Percentiles rank a stretch among this genome's conserved stretches.
These are phyloP conservation scores for Rosellinia necatrix DNA, from an alignment of 2,329 filamentous ascomycete species.

Conservation along the genomic window DNA sequence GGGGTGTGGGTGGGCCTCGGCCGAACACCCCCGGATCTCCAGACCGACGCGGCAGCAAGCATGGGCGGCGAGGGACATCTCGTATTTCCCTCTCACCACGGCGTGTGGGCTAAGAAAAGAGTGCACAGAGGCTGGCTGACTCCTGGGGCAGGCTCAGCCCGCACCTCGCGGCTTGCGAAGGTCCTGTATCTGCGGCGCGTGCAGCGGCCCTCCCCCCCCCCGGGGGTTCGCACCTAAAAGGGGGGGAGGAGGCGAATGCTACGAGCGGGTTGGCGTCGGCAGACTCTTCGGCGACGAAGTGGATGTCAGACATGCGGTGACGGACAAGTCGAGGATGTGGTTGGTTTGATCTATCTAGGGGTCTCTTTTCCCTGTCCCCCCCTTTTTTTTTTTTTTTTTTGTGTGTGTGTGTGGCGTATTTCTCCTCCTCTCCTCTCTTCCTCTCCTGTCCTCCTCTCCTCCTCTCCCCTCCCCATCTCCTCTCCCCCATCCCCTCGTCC, in stretches of 20 bases:
- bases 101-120: slow-evolving; percentile 7
- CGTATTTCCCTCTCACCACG: no score
- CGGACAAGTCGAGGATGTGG: slow-evolving; percentile 13
- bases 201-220: no score
- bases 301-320: slow-evolving; percentile 12
- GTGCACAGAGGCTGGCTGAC: slow-evolving; percentile 9
- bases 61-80: not conserved
- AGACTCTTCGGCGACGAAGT: slow-evolving; percentile 21
- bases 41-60: slow-evolving; percentile 4
- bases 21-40: slow-evolving; percentile 3
- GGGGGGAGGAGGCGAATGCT: slow-evolving; percentile 12
- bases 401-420: no score
- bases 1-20: slow-evolving; percentile 24
- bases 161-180: slow-evolving; percentile 14
- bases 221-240: slow-evolving; percentile 1
- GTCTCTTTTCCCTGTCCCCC: not conserved
- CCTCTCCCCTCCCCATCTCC: no score
- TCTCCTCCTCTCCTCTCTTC: no score
- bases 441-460: not conserved
- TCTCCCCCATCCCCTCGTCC: not conserved
- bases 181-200: slow-evolving; percentile 10
- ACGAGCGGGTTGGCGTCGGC: slow-evolving; percentile 22
- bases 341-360: slow-evolving; percentile 13
- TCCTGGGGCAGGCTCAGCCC: slow-evolving; percentile 8
- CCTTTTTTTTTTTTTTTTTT: not conserved